These are phyloP conservation scores for Westerdykella ornata DNA, from an alignment of 2,329 filamentous ascomycete species.

Conservation along the genomic window DNA sequence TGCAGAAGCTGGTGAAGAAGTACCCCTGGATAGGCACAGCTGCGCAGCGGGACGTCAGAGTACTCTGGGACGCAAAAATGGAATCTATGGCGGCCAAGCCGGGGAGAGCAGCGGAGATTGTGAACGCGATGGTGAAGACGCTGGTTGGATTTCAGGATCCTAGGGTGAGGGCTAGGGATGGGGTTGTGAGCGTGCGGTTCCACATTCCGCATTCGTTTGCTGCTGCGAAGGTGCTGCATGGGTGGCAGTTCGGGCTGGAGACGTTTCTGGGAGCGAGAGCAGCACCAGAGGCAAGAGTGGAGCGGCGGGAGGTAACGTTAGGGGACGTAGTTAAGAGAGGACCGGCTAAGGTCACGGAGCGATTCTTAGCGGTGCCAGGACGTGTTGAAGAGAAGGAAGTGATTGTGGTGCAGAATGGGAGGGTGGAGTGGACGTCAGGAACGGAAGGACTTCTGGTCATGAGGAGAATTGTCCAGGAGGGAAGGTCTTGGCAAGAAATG, in stretches of 20 bases:
- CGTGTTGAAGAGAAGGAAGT: neutral
- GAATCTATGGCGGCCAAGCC: conserved; percentile 3
- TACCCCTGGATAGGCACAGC: conserved; percentile 23
- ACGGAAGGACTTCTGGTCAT: neutral
- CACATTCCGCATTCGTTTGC: conserved; percentile 11
- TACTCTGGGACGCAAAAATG: conserved; percentile 15
- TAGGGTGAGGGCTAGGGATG: conserved; percentile 9
- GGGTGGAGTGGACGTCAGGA: neutral
- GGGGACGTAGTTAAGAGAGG: neutral
- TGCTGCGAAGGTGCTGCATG: conserved; percentile 4
- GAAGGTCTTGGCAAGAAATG: neutral
- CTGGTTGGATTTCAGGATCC: conserved; percentile 13
- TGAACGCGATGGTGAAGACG: conserved; percentile 13
- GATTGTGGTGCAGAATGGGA: neutral
- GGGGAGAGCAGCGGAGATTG: neutral
- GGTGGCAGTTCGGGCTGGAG: conserved; percentile 12
- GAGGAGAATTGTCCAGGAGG: neutral
- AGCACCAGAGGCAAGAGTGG: neutral
- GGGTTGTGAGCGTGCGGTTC: conserved; percentile 12
- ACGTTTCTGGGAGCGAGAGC: conserved; percentile 5
- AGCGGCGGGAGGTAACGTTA: neutral
- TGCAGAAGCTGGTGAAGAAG: conserved; percentile 20
- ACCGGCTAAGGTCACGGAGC: neutral
- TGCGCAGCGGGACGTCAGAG: conserved; percentile 16
- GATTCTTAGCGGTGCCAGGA: neutral